Base-by-base conservation (phyloP, 441 rosid genomes). In the Populus hybrid region DNA sequence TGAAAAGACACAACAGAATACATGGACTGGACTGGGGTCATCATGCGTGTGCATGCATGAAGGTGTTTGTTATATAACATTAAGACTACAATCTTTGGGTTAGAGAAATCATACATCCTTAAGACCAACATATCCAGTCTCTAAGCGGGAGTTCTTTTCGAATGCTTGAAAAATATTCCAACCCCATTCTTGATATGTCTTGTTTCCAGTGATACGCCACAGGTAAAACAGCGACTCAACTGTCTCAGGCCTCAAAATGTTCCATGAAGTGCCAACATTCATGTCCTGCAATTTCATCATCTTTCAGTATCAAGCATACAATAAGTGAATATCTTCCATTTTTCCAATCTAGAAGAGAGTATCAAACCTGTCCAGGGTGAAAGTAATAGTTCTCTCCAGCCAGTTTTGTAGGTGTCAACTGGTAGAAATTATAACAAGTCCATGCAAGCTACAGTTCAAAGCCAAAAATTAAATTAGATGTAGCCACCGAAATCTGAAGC, bases 151-250 rank as follows among this genome's bases (percentile, higher is more conserved):
- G 82, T 92, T 91, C 83, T 88, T 91, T 79, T 94, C 98, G 75
- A 96, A 94, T 3, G 98, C 98, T 87, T 94, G 91, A 79, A 96
- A 96, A 75, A 96, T 96, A 85, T 92, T 88, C 99, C 99, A 96
- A 71, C 95, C 99, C 99, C 99, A 96, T 24, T 94, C 98, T 84
- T 89, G 91, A 81, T 94, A 94, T 28, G 99, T 96, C 85, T 85
- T 88, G 86, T 96, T 96, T 64, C 98, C 99, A 30, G 99, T 96
- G 35, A 94, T 76, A 76, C 99, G 95, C 97, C 98, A 96, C 66
- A 96, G 90, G 84, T 96, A 96, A 81, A 94, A 94, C 70, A 96
- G 91, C 9, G 99, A 96, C 85, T 96, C 99, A 12, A 96, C 83
- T 1, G 98, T 94, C 88, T 92, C 99, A 35, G 99, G 99, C 82